Evolutionary conservation across 257 asterid species (phyloP), one percentile per base, ranked within the genome.

Genomic region (Salvia rosmarinus): DNA sequence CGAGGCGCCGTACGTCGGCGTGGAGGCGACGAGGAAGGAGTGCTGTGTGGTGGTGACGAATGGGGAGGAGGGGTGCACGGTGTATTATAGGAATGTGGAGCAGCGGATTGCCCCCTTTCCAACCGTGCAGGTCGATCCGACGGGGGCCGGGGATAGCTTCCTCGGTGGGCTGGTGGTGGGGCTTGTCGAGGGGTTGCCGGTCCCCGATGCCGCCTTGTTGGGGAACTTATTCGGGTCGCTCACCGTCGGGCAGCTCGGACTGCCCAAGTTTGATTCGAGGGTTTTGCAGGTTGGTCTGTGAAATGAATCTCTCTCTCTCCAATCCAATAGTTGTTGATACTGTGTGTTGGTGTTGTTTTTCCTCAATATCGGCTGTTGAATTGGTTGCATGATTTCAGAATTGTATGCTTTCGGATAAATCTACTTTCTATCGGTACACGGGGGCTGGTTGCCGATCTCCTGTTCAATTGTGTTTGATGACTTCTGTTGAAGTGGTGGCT

Each of bases 141-240:
- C 99, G 0, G 99, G 99, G 2, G 98, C 99, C 11, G 98, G 99
- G 42, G 99, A 94, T 80, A 89, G 99, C 68, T 94, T 91, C 28
- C 83, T 94, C 25, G 99, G 96, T 4, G 99, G 99, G 11, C 82
- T 94, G 58, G 98, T 91, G 9, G 89, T 82, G 2, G 99, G 99
- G 57, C 81, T 91, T 35, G 83, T 78, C 17, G 85, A 83, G 43
- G 99, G 96, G 32, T 72, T 91, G 83, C 43, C 88, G 2, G 89
- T 89, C 68, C 88, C 90, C 19, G 99, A 91, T 75, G 95, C 98
- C 37, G 99, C 96, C 52, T 80, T 88, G 83, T 60, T 94, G 81
- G 99, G 99, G 12, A 94, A 94, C 82, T 85, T 86, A 19, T 94
- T 94, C 21, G 99, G 99, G 4, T 88, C 97, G 2, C 85, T 95